Evolutionary conservation across 352 stramenopile species (phyloP), one percentile per base, ranked within the genome.

Genomic region (Blastocystis sp.): DNA sequence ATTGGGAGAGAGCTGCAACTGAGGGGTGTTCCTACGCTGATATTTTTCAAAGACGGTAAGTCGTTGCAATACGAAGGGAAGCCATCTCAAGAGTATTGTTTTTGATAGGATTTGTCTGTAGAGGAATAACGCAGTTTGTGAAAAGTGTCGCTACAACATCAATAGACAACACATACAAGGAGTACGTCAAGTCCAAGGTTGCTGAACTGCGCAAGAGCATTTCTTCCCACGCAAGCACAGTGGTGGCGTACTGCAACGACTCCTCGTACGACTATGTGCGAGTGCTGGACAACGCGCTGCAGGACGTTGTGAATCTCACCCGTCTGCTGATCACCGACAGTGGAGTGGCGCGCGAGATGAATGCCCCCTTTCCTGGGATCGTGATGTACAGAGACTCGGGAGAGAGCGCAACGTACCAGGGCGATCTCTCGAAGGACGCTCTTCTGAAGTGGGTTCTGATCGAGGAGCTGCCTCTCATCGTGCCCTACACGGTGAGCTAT

Each of bases 41-140:
- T n/a, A 6, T 84, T 69, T 61, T 84, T 66, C 73, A 84, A 84
- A 37, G 29, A 84, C 26, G 47, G 54, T n/a, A 84, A 66, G 37
- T 29, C 73, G 5, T 29, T 84, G 15, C 20, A 18, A 20, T 84
- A 47, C 39, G 13, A 29, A 34, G 73, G 50, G 26, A 29, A 37
- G n/a, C 6, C 47, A 3, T 37, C 26, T 6, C 64, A 63, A 23
- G 53, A 84, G 73, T 84, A n/a, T 8, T 23, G 11, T 26, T 23
- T 39, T 6, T 69, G 18, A 5, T 66, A 18, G 8, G 20, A 41
- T 20, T 66, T 13, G 54, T 34, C 13, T 6, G 15, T 84, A 84
- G 73, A 47, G n/a, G 34, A 9, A n/a, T 84, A 13, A 20, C 37
- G 50, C 11, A 29, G 8, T 84, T 84, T 68, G 53, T 69, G 50